phyloP scores from a whole-genome alignment of 2,329 filamentous ascomycete species.

The Tolypocladium album region DNA sequence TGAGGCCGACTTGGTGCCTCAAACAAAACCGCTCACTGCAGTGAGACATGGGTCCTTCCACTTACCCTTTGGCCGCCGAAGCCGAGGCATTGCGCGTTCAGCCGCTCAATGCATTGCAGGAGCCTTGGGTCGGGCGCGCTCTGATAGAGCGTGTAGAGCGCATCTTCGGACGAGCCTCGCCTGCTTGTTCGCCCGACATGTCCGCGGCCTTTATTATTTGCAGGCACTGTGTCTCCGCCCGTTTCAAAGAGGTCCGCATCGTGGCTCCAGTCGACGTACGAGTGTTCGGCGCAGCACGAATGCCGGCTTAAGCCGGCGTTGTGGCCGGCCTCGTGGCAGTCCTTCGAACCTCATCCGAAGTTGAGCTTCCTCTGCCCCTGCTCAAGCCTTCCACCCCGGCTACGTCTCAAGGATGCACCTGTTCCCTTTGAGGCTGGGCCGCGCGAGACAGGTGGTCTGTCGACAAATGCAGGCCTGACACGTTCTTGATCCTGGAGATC shows the following conservation, averaged over 20 bases:
- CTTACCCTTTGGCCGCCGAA: neutral
- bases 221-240: neutral
- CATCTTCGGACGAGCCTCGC: neutral
- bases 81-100: neutral
- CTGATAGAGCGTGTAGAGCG: neutral
- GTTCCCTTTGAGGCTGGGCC: slow-evolving; percentile 17
- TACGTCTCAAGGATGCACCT: slow-evolving; percentile 29
- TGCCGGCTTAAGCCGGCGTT: neutral
- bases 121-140: neutral
- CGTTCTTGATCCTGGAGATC: slow-evolving; percentile 61
- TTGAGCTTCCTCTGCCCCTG: slow-evolving; percentile 50
- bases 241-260: neutral
- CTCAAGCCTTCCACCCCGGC: slow-evolving; percentile 31
- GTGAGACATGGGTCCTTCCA: neutral
- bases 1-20: neutral
- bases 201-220: neutral
- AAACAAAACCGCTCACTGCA: neutral
- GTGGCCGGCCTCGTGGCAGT: neutral
- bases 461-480: slow-evolving; percentile 34
- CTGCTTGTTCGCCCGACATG: neutral
- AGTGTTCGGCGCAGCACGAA: neutral
- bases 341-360: slow-evolving; percentile 36
- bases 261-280: neutral
- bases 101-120: neutral
- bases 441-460: slow-evolving; percentile 20